These are phyloP conservation scores for Boechera stricta DNA, from an alignment of 345 rosid species.

Conservation along the genomic window DNA sequence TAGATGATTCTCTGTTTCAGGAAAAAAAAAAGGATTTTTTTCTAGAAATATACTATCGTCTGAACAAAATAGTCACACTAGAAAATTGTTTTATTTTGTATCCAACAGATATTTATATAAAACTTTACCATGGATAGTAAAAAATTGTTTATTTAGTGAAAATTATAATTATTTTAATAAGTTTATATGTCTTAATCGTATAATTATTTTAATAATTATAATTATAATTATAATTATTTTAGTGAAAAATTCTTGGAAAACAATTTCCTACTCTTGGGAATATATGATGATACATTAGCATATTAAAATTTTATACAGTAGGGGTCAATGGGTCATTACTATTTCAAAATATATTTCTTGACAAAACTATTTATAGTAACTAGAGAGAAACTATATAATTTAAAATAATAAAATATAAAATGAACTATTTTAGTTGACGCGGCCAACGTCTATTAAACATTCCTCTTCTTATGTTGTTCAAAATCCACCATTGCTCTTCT, in stretches of 20 bases:
- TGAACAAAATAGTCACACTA: neutral
- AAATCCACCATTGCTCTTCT: conserved; percentile 38
- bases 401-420: neutral
- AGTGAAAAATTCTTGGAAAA: neutral
- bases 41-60: neutral
- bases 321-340: conserved; percentile 6
- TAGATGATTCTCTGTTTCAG: neutral
- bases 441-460: conserved; percentile 47
- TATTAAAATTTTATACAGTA: neutral
- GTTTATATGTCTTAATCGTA: neutral
- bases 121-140: neutral
- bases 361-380: conserved; percentile 27
- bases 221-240: too few species aligned
- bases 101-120: neutral
- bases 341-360: conserved; percentile 17
- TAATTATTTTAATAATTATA: too few species aligned
- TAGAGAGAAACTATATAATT: conserved; percentile 6
- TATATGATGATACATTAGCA: neutral
- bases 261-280: neutral
- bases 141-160: neutral
- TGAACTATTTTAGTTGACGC: conserved; percentile 30
- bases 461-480: conserved; percentile 36
- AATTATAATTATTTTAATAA: neutral
- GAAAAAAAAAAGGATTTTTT: neutral
- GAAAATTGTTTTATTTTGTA: neutral